Conservation (phyloP, 495 filamentous ascomycete genomes). For the Penicillium psychrofluorescens region DNA sequence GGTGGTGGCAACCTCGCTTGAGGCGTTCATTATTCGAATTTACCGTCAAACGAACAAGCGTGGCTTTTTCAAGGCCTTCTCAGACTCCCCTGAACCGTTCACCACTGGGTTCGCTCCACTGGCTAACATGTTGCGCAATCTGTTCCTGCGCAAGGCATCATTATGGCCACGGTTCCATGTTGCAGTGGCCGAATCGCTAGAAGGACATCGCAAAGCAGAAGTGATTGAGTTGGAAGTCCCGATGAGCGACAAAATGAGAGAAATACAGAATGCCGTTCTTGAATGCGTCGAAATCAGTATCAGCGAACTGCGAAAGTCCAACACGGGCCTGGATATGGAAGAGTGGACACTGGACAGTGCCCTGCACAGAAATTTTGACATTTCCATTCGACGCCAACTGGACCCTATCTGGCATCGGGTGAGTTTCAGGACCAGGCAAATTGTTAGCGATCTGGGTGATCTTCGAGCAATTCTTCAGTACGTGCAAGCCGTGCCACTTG, state of each 20-base stretch:
- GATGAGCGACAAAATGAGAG: constrained; percentile 89
- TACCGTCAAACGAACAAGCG: constrained; percentile 88
- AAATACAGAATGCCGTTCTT: constrained; percentile 89
- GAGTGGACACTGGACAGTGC: constrained; percentile 97
- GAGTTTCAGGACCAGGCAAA: constrained; percentile 88
- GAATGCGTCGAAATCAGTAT: constrained; percentile 96
- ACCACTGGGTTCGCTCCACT: constrained; percentile 84
- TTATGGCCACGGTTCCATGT: constrained; percentile 96
- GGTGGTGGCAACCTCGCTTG: constrained; percentile 78
- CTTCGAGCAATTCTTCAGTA: constrained; percentile 82
- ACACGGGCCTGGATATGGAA: constrained; percentile 86
- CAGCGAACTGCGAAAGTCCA: constrained; percentile 81
- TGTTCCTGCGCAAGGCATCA: constrained; percentile 82
- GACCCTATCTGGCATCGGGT: constrained; percentile 97
- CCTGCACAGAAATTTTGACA: constrained; percentile 85
- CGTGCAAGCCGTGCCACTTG: constrained; percentile 4
- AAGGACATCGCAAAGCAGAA: constrained; percentile 88
- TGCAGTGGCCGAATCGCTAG: constrained; percentile 76
- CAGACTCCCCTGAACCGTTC: constrained; percentile 89
- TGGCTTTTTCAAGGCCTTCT: constrained; percentile 95
- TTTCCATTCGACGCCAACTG: constrained; percentile 79
- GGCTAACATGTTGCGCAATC: constrained; percentile 83
- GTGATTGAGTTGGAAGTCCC: constrained; percentile 96
- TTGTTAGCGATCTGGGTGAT: constrained; percentile 80
- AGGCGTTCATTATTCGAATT: constrained; percentile 92